Evolutionary conservation across 768 basidiomycete genomes (phyloP).

Genomic region (Kondoa malvinella): DNA sequence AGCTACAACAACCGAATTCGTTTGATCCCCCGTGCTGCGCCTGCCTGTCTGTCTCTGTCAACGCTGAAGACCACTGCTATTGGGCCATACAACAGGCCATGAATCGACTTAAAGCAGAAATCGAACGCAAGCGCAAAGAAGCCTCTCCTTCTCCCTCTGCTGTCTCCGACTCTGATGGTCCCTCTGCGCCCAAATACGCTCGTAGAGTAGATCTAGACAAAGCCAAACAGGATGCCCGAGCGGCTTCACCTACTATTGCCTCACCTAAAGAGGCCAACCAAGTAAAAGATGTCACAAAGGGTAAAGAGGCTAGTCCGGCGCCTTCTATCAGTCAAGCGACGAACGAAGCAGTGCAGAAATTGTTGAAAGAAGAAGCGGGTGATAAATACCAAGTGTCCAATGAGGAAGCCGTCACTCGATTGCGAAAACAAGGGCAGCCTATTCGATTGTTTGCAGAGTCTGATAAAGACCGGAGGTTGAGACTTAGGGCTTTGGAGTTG

Average conservation of each 20-base stretch:
- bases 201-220: slow-evolving; percentile 36
- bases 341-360: neutral
- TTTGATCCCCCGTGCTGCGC: too few relatives aligned
- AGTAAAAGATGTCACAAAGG: too few relatives aligned
- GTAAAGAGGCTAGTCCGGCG: neutral
- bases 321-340: neutral
- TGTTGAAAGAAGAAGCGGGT: neutral
- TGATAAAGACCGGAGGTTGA: slow-evolving; percentile 77
- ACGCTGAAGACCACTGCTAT: too few relatives aligned
- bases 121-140: slow-evolving; percentile 66
- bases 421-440: slow-evolving; percentile 82
- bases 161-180: slow-evolving; percentile 9
- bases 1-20: too few relatives aligned
- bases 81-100: too few relatives aligned
- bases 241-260: neutral
- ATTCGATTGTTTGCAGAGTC: slow-evolving; percentile 86
- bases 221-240: slow-evolving; percentile 33
- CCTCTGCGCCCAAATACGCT: slow-evolving; percentile 41
- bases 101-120: slow-evolving; percentile 80
- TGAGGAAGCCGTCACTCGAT: slow-evolving; percentile 72
- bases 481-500: slow-evolving; percentile 80
- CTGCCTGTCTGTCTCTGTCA: too few relatives aligned
- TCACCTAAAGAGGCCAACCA: too few relatives aligned
- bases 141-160: slow-evolving; percentile 35
- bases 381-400: slow-evolving; percentile 72